Evolutionary conservation across 2,329 filamentous ascomycete genomes (phyloP).

Genomic region (Monosporascus ibericus): DNA sequence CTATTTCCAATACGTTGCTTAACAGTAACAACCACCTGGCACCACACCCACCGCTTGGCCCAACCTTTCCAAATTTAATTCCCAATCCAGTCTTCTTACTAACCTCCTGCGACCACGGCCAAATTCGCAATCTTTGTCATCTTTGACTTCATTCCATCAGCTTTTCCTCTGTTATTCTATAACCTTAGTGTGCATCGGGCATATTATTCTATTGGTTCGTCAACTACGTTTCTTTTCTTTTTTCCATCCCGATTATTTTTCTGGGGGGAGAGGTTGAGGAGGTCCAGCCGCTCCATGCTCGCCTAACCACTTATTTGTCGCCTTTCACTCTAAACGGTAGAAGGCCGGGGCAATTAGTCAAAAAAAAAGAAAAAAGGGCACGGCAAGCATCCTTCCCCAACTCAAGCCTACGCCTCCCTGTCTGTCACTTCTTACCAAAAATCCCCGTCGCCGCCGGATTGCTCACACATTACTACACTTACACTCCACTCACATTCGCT

Average conservation of each 20-base stretch:
- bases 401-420: neutral
- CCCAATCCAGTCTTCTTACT: neutral
- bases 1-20: neutral
- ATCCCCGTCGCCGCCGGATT: neutral
- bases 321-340: neutral
- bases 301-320: neutral
- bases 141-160: neutral
- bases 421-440: neutral
- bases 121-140: neutral
- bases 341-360: neutral
- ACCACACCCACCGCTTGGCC: neutral
- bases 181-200: neutral
- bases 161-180: neutral
- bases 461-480: neutral
- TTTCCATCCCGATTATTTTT: conserved; percentile 9
- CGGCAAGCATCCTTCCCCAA: neutral
- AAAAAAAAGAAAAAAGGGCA: neutral
- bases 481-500: neutral
- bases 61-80: neutral
- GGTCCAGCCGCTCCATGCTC: neutral
- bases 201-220: neutral
- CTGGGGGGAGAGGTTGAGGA: neutral
- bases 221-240: conserved; percentile 23
- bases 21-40: neutral
- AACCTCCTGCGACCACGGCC: neutral